Percentiles rank a stretch among this genome's conserved stretches.
phyloP scores from a whole-genome alignment of 257 asterid genomes.

The Haberlea rhodopensis region DNA sequence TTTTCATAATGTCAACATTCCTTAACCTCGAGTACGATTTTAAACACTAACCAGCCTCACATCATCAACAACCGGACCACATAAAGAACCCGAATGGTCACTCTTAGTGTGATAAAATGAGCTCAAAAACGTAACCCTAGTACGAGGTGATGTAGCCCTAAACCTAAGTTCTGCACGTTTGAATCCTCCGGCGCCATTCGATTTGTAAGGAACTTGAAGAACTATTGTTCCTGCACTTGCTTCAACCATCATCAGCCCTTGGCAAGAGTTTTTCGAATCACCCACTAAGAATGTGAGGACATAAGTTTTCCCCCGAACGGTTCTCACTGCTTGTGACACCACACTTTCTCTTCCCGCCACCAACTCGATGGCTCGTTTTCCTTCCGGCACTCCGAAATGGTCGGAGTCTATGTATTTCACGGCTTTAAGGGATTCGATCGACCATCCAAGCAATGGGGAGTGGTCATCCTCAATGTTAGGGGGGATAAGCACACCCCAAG shows the following conservation, averaged over 20 bases:
- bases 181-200: conserved; percentile 66
- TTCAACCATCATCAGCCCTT: conserved; percentile 77
- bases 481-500: conserved; percentile 67
- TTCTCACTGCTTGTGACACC: conserved; percentile 48
- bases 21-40: conserved; percentile 5
- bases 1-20: not conserved
- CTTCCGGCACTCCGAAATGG: conserved; percentile 64
- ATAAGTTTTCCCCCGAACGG: conserved; percentile 38
- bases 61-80: conserved; percentile 86
- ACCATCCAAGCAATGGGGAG: conserved; percentile 89
- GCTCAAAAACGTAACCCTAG: conserved; percentile 71
- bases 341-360: conserved; percentile 81
- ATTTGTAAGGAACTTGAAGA: conserved; percentile 50
- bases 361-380: conserved; percentile 62
- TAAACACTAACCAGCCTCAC: conserved; percentile 53
- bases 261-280: conserved; percentile 61
- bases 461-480: conserved; percentile 78
- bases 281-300: conserved; percentile 54
- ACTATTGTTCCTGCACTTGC: conserved; percentile 44
- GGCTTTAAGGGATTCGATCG: conserved; percentile 74
- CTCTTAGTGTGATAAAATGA: conserved; percentile 61
- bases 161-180: conserved; percentile 52
- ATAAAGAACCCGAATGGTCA: conserved; percentile 62
- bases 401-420: conserved; percentile 71
- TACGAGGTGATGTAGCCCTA: conserved; percentile 34